Base-by-base conservation (phyloP, 371 early-diverging fungal genomes). In the Apophysomyces elegans region DNA sequence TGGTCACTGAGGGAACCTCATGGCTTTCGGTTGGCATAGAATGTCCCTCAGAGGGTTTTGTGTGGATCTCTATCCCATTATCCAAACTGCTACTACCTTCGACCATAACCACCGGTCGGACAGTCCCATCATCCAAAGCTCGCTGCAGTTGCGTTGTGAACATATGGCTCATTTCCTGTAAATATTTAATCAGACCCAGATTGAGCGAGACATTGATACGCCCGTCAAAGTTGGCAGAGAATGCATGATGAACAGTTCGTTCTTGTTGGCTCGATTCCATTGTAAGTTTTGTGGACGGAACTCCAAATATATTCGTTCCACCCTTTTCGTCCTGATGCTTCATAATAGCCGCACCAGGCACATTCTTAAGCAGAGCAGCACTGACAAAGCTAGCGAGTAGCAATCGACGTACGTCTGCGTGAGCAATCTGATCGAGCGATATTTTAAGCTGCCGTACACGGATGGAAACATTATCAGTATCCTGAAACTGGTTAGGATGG, bases 141-240 rank as follows among this genome's bases (percentile, higher is more conserved):
- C 83, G 79, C 1, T 71, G 62, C 3, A 79, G 47, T 47, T 82
- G 80, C 0, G 64, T 47, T n/a, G 73, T 78, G 46, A 80, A 83
- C 72, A 77, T 76, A 14, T 78, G 78, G 32, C 69, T 67, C 68
- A 83, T 65, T 64, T 90, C 91, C 66, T 86, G 88, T 14, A 93
- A 67, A 62, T 90, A 90, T 45, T 81, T 81, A 63, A 91, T 91
- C 35, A 90, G 75, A 2, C 89, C 90, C 61, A 92, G 76, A 69
- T 93, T 93, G 12, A 92, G 76, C 0, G 93, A 93, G 2, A 93
- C 84, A 62, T 91, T 85, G 59, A 93, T 82, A 18, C 85, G 83
- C 4, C 90, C 92, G 5, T 75, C 83, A 71, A 93, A 93, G 4
- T 81, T 75, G 3, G 89, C 79, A 5, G 69, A 58, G 71, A 92